phyloP scores from a whole-genome alignment of 495 filamentous ascomycete species.

The Podospora anserina region DNA sequence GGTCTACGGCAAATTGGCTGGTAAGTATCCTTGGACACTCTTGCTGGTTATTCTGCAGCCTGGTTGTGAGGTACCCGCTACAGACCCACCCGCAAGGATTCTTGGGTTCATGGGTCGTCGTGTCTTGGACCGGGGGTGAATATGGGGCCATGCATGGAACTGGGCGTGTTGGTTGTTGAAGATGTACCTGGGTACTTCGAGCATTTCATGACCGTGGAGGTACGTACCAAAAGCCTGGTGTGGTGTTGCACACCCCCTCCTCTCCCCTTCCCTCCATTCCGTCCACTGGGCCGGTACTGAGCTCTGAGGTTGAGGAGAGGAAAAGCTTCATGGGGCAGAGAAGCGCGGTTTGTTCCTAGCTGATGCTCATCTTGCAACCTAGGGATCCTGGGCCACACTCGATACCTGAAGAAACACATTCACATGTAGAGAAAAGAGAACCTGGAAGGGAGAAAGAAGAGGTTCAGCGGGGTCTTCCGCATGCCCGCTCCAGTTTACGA shows the following conservation, averaged over 20 bases:
- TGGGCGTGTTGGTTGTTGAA: not conserved
- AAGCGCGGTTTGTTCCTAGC: not conserved
- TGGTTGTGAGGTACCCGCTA: conserved; percentile 22
- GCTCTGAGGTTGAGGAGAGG: not conserved
- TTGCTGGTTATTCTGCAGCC: conserved; percentile 22
- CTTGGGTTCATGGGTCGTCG: conserved; percentile 5
- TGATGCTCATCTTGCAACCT: not conserved
- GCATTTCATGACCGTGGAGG: not conserved
- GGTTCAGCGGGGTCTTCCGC: not conserved
- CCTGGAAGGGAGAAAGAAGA: not conserved
- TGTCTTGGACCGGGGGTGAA: not conserved
- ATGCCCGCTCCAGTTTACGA: not conserved
- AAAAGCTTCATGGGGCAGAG: not conserved
- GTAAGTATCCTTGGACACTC: conserved; percentile 5
- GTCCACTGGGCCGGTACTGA: not conserved
- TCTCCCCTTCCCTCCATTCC: not conserved
- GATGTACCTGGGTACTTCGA: not conserved
- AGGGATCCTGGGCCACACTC: not conserved
- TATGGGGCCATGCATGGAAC: conserved; percentile 17
- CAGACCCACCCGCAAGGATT: conserved; percentile 9
- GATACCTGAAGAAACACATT: too few species aligned
- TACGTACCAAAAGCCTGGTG: conserved; percentile 1
- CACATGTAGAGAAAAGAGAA: not conserved
- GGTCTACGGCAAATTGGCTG: conserved; percentile 5
- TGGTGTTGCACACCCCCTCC: not conserved